A percentile compares a stretch with the other conserved stretches of the same genome.
Conservation (phyloP, 106 monocot genomes). For the Allium fistulosum region DNA sequence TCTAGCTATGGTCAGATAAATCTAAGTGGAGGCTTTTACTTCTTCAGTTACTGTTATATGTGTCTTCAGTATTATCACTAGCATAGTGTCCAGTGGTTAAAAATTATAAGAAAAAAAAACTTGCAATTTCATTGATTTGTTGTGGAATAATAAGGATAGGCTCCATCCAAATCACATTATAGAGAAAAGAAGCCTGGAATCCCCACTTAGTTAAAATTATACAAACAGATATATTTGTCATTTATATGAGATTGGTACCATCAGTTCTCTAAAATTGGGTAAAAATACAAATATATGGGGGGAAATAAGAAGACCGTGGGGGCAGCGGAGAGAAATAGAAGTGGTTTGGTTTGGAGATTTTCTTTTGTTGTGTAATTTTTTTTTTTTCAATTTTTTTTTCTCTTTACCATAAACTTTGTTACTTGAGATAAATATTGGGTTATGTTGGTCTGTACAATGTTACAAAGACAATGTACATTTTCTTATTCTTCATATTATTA, state of each 20-base stretch:
- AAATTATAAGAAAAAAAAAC: not conserved
- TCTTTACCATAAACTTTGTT: conserved; percentile 1
- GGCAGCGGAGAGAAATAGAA: not conserved
- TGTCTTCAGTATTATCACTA: not conserved
- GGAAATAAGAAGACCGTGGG: not conserved
- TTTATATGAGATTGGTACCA: not conserved
- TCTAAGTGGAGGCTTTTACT: not conserved
- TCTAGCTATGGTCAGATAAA: conserved; percentile 37
- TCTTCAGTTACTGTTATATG: not conserved
- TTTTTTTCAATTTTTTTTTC: not conserved
- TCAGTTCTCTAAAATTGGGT: not conserved
- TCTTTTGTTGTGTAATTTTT: not conserved
- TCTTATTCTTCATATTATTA: conserved; percentile 9
- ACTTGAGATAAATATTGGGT: conserved; percentile 3
- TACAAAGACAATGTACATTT: conserved; percentile 14
- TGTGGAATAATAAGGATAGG: conserved; percentile 26
- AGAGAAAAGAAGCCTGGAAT: not conserved
- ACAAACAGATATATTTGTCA: not conserved
- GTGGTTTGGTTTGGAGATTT: conserved; percentile 5
- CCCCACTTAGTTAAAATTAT: not conserved
- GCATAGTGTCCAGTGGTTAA: conserved; percentile 1
- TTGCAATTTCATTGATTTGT: conserved; percentile 34
- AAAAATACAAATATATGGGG: not conserved
- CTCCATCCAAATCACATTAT: conserved; percentile 4
- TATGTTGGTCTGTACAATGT: conserved; percentile 10